Conservation (phyloP, 1,139 yeast genomes). For the Keqinozyma sinolaborantium region DNA sequence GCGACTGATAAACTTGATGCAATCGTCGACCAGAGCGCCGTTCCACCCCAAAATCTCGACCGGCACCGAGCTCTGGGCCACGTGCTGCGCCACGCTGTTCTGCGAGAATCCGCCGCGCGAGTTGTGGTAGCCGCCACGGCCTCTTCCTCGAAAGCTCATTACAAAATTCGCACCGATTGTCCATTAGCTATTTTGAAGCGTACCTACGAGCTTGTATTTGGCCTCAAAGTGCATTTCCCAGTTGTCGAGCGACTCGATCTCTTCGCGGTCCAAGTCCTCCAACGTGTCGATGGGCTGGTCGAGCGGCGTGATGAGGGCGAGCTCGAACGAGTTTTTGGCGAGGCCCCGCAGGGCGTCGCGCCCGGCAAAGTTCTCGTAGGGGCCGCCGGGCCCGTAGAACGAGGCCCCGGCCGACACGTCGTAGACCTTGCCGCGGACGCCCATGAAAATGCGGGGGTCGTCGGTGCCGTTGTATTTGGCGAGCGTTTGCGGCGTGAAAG, state of each 20-base stretch:
- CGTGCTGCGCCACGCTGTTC: constrained; percentile 29
- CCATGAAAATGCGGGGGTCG: constrained; percentile 74
- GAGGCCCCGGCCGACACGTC: constrained; percentile 80
- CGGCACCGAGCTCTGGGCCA: constrained; percentile 33
- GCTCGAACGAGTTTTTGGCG: constrained; percentile 85
- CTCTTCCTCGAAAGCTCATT: constrained; percentile 42
- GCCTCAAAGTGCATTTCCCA: constrained; percentile 85
- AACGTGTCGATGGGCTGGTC: constrained; percentile 74
- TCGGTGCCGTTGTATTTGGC: constrained; percentile 78
- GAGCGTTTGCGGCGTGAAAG: constrained; percentile 73
- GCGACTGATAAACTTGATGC: constrained; percentile 65
- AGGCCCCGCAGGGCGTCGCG: constrained; percentile 94
- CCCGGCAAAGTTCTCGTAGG: constrained; percentile 94
- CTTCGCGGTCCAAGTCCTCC: constrained; percentile 57
- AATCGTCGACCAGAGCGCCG: constrained; percentile 67
- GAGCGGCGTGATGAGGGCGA: constrained; percentile 50
- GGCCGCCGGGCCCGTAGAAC: constrained; percentile 96
- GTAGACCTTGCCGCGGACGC: constrained; percentile 79
- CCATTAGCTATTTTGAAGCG: constrained; percentile 8
- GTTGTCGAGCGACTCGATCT: constrained; percentile 64
- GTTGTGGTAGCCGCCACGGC: constrained; percentile 29
- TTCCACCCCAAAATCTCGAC: constrained; percentile 80
- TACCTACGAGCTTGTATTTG: constrained; percentile 72
- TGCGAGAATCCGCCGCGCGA: constrained; percentile 30
- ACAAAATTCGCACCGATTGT: too few relatives aligned